Percentiles rank a stretch among this genome's conserved stretches.
These are phyloP conservation scores for Solanum bulbocastanum DNA, from an alignment of 257 asterid species.

Conservation along the genomic window DNA sequence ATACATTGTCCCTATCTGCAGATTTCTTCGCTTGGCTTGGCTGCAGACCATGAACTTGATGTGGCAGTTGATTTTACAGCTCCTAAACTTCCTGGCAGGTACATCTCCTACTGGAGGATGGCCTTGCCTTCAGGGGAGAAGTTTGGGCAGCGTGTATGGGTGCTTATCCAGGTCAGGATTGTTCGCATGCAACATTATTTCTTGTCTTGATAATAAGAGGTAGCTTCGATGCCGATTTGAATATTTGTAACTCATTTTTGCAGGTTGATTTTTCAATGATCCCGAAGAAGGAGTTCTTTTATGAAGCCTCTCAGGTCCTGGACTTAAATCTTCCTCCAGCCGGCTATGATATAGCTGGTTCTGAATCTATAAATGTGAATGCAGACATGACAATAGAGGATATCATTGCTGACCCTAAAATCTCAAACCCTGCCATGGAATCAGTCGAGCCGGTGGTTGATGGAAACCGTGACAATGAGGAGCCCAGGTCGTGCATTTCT, in stretches of 20 bases:
- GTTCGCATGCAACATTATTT: background rate
- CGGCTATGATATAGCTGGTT: conserved; percentile 14
- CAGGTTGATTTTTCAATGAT: conserved; percentile 60
- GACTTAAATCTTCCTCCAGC: conserved; percentile 74
- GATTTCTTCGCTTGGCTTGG: conserved; percentile 51
- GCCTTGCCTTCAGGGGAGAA: conserved; percentile 73
- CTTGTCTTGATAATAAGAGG: background rate
- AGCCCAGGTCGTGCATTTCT: conserved; percentile 14
- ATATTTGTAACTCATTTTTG: background rate
- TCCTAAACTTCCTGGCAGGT: conserved; percentile 75
- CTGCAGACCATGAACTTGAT: conserved; percentile 50
- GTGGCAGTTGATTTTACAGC: conserved; percentile 72
- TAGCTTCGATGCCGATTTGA: background rate
- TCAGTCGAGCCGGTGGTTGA: conserved; percentile 19
- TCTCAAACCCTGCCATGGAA: conserved; percentile 12
- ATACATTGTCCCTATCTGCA: conserved; percentile 13
- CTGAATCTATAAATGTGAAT: conserved; percentile 23
- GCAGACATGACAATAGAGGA: conserved; percentile 19
- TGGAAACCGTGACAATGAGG: conserved; percentile 31
- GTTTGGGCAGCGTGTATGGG: conserved; percentile 98
- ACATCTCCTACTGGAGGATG: conserved; percentile 90
- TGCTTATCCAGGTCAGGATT: conserved; percentile 59
- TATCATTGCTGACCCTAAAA: conserved; percentile 4
- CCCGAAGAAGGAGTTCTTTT: conserved; percentile 25
- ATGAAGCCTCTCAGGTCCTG: conserved; percentile 37